Evolutionary conservation across 306 rosid species (phyloP), one percentile per base, ranked within the genome.

Genomic region (Canavalia gladiata): DNA sequence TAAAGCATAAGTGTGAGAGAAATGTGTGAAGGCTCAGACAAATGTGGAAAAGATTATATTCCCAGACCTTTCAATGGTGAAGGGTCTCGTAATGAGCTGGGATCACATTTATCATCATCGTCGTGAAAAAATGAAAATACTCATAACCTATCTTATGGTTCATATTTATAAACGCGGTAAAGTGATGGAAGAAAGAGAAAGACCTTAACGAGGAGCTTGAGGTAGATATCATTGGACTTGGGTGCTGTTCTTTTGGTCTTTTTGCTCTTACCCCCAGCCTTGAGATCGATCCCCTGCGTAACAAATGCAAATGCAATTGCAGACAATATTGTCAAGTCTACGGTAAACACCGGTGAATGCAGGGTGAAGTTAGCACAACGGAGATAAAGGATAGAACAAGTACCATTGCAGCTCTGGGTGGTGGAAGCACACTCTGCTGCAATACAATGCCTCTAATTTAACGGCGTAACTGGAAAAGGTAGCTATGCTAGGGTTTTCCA

Each of bases 261-360:
- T 87, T 94, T 92, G 91, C 88, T 83, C 91, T 94, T 94, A 76
- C 97, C 98, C 4, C 97, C 97, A 6, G 98, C 98, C 3, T 88
- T 90, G 2, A 94, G 90, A 79, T 83, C 84, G 79, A 85, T 85
- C 5, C 86, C 88, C 89, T 84, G 50, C 13, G 30, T 8, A 69
- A 5, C 79, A 71, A 54, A 82, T 12, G 0, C 28, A 73, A 82
- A 74, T 29, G 12, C 7, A 60, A 68, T 68, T 11, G 18, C 6
- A 51, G 7, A 43, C 1, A n/a, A 43, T 4, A 2, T 4, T 65
- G 51, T 54, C n/a, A 57, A 45, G 18, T 57, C 28, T 47, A 25
- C 8, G 29, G 6, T 1, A 57, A 52, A 37, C 65, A 72, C 4
- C 0, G 34, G 7, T 7, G 3, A 35, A 18, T 2, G 11, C 43